phyloP scores from a whole-genome alignment of 495 filamentous ascomycete genomes.

The Penicillium mononematosum region DNA sequence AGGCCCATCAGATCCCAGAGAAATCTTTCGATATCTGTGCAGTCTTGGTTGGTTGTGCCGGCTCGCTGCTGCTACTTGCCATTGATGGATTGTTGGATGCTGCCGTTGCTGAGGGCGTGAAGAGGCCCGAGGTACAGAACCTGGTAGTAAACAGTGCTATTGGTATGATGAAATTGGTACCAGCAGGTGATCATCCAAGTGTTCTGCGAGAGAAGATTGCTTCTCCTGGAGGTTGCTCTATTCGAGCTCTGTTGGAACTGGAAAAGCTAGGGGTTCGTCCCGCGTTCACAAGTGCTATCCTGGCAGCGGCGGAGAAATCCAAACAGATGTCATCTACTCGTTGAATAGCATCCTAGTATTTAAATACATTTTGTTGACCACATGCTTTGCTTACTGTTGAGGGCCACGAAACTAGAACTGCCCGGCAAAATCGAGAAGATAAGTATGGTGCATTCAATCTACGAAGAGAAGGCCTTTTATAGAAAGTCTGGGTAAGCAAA shows the following conservation, averaged over 20 bases:
- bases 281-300: slow-evolving; percentile 4
- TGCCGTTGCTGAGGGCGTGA: slow-evolving; percentile 23
- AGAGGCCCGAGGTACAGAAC: slow-evolving; percentile 21
- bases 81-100: slow-evolving; percentile 27
- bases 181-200: slow-evolving; percentile 15
- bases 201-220: slow-evolving; percentile 22
- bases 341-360: too few species aligned
- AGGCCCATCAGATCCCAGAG: slow-evolving; percentile 15
- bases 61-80: slow-evolving; percentile 24
- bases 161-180: slow-evolving; percentile 19
- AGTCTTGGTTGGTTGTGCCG: slow-evolving; percentile 23
- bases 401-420: too few species aligned
- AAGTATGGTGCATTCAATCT: too few species aligned
- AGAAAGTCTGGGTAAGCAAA: too few species aligned
- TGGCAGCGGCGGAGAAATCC: slow-evolving; percentile 1
- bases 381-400: too few species aligned
- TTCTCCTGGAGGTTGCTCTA: slow-evolving; percentile 25
- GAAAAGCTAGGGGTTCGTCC: slow-evolving; percentile 11
- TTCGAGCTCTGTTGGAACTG: slow-evolving; percentile 22
- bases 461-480: too few species aligned
- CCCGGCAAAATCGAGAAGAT: too few species aligned
- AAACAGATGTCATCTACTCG: background rate
- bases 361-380: too few species aligned
- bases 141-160: slow-evolving; percentile 32
- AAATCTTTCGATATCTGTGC: slow-evolving; percentile 24